phyloP scores from a whole-genome alignment of 2,329 filamentous ascomycete genomes.

The Mariannaea sp. region DNA sequence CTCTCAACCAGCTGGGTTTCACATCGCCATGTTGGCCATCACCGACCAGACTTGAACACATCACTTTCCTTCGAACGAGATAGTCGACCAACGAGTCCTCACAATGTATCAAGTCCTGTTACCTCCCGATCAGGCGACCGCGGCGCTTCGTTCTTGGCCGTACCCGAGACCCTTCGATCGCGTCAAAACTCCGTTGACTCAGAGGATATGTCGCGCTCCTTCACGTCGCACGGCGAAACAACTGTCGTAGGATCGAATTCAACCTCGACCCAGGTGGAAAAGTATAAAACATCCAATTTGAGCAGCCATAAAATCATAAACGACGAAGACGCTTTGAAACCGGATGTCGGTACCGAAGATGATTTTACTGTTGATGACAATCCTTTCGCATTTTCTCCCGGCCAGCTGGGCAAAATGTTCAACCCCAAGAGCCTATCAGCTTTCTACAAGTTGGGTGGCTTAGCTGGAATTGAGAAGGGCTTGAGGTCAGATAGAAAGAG shows the following conservation, averaged over 20 bases:
- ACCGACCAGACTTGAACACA: constrained; percentile 52
- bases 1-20: constrained; percentile 32
- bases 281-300: constrained; percentile 43
- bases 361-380: constrained; percentile 80
- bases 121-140: constrained; percentile 53
- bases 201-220: constrained; percentile 62
- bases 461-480: constrained; percentile 78
- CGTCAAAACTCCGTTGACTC: constrained; percentile 74
- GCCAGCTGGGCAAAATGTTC: constrained; percentile 83
- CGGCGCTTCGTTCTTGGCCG: constrained; percentile 63
- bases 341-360: constrained; percentile 74
- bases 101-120: constrained; percentile 69
- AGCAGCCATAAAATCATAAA: constrained; percentile 63
- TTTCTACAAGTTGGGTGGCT: constrained; percentile 79
- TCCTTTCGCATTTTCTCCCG: constrained; percentile 83
- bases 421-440: constrained; percentile 87
- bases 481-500: constrained; percentile 72
- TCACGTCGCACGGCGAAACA: constrained; percentile 66
- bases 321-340: constrained; percentile 71
- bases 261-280: constrained; percentile 46
- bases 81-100: constrained; percentile 71
- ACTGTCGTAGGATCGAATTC: constrained; percentile 57
- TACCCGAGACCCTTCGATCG: constrained; percentile 63
- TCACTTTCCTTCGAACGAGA: constrained; percentile 69
- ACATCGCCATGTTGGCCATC: constrained; percentile 31